These are phyloP conservation scores for Boeremia lycopersici DNA, from an alignment of 2,329 filamentous ascomycete genomes.

Conservation along the genomic window DNA sequence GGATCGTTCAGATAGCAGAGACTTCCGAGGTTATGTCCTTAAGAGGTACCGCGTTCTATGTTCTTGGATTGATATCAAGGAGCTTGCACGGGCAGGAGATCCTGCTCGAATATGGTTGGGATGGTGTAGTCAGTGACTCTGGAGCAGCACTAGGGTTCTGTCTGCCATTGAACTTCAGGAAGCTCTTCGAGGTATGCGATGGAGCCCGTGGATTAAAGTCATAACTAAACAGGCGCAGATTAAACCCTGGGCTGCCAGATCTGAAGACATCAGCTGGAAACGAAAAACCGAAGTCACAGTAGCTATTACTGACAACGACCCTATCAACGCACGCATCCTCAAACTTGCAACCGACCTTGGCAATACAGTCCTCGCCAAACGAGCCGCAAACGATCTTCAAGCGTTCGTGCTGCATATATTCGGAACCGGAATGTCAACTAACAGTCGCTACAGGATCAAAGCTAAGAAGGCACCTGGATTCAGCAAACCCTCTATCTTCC, in stretches of 20 bases:
- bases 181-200: slow-evolving; percentile 71
- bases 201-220: background rate
- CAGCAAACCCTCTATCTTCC: slow-evolving; percentile 77
- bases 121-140: slow-evolving; percentile 81
- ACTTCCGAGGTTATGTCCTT: slow-evolving; percentile 88
- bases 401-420: slow-evolving; percentile 48
- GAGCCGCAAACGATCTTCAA: slow-evolving; percentile 79
- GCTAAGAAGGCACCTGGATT: slow-evolving; percentile 77
- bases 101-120: slow-evolving; percentile 87
- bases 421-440: slow-evolving; percentile 12
- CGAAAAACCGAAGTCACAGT: slow-evolving; percentile 55
- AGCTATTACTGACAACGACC: slow-evolving; percentile 66
- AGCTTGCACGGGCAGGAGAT: slow-evolving; percentile 93
- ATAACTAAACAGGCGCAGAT: slow-evolving; percentile 40
- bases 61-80: slow-evolving; percentile 87
- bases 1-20: slow-evolving; percentile 88
- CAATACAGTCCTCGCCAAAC: slow-evolving; percentile 91
- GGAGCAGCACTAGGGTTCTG: slow-evolving; percentile 87
- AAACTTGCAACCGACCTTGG: slow-evolving; percentile 86
- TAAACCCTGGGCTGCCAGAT: slow-evolving; percentile 44
- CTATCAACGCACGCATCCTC: slow-evolving; percentile 74
- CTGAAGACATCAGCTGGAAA: slow-evolving; percentile 40
- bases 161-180: slow-evolving; percentile 77
- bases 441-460: slow-evolving; percentile 65
- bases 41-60: slow-evolving; percentile 94